Evolutionary conservation across 495 filamentous ascomycete genomes (phyloP).

Genomic region (Hypoxylon intermedium): DNA sequence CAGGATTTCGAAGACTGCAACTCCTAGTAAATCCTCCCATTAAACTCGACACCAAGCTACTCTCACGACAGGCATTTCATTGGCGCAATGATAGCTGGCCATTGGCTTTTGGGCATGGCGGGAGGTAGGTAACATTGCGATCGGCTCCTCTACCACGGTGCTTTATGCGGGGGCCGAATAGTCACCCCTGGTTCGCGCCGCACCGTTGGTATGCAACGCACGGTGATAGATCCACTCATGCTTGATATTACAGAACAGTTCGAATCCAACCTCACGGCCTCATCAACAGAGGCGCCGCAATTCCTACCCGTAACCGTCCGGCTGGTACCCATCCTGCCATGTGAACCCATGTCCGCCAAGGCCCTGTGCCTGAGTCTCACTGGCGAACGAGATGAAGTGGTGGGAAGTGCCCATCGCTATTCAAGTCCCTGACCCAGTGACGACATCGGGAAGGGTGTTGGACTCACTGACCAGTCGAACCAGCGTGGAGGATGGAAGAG

Average conservation of each 20-base stretch:
- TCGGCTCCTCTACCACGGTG: constrained; percentile 19
- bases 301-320: constrained; percentile 17
- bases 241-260: constrained; percentile 9
- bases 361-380: constrained; percentile 1
- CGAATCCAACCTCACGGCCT: constrained; percentile 6
- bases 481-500: constrained; percentile 22
- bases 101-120: constrained; percentile 15
- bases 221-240: constrained; percentile 21
- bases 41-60: background rate
- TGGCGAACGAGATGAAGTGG: constrained; percentile 13
- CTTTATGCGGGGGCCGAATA: constrained; percentile 14
- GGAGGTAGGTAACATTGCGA: constrained; percentile 31
- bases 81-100: background rate
- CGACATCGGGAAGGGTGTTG: constrained; percentile 24
- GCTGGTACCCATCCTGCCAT: constrained; percentile 20
- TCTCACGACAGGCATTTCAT: background rate
- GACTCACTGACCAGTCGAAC: too few species aligned
- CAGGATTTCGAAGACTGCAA: too few species aligned
- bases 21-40: background rate
- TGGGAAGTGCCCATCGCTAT: constrained; percentile 33
- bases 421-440: constrained; percentile 31
- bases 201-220: constrained; percentile 26
- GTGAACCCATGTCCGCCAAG: constrained; percentile 31
- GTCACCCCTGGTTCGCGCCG: constrained; percentile 3
- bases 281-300: constrained; percentile 19